A percentile compares a stretch with the other conserved stretches of the same genome.
Conservation (phyloP, 2,329 filamentous ascomycete genomes). For the Allantophomopsis cytisporea region DNA sequence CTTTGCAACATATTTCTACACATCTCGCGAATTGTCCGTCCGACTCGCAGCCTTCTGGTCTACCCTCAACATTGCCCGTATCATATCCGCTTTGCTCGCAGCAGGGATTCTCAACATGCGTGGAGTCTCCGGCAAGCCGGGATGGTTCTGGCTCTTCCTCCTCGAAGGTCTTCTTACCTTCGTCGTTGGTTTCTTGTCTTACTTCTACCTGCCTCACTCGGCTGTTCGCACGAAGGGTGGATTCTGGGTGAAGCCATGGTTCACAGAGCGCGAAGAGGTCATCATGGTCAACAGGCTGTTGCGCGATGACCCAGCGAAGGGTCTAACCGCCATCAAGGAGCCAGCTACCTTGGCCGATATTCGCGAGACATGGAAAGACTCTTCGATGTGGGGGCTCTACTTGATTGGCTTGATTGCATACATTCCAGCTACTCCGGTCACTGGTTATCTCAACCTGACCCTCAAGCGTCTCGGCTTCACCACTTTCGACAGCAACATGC, state of each 20-base stretch:
- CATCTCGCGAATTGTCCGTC: slow-evolving; percentile 48
- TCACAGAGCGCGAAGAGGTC: slow-evolving; percentile 51
- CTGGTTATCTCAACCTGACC: slow-evolving; percentile 37
- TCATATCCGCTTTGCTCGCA: slow-evolving; percentile 33
- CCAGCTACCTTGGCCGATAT: slow-evolving; percentile 27
- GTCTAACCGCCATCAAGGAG: slow-evolving; percentile 29
- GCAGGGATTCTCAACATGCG: slow-evolving; percentile 33
- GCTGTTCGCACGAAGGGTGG: slow-evolving; percentile 50
- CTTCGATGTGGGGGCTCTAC: slow-evolving; percentile 34
- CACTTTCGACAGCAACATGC: slow-evolving; percentile 46
- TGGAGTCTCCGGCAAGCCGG: slow-evolving; percentile 29
- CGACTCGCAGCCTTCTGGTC: slow-evolving; percentile 59
- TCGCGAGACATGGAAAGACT: slow-evolving; percentile 28
- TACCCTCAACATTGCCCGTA: slow-evolving; percentile 25
- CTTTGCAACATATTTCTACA: slow-evolving; percentile 64
- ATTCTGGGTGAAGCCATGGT: slow-evolving; percentile 52
- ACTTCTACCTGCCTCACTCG: slow-evolving; percentile 46
- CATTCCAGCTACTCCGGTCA: slow-evolving; percentile 32
- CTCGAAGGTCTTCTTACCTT: slow-evolving; percentile 28
- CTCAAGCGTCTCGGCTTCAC: slow-evolving; percentile 40
- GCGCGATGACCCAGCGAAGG: slow-evolving; percentile 39
- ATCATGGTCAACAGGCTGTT: slow-evolving; percentile 53
- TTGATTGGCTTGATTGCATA: slow-evolving; percentile 32
- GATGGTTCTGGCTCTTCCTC: slow-evolving; percentile 41
- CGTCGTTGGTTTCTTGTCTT: slow-evolving; percentile 35